Percentiles rank a stretch among this genome's conserved stretches.
phyloP scores from a whole-genome alignment of 495 filamentous ascomycete species.

The Tuber magnatum region DNA sequence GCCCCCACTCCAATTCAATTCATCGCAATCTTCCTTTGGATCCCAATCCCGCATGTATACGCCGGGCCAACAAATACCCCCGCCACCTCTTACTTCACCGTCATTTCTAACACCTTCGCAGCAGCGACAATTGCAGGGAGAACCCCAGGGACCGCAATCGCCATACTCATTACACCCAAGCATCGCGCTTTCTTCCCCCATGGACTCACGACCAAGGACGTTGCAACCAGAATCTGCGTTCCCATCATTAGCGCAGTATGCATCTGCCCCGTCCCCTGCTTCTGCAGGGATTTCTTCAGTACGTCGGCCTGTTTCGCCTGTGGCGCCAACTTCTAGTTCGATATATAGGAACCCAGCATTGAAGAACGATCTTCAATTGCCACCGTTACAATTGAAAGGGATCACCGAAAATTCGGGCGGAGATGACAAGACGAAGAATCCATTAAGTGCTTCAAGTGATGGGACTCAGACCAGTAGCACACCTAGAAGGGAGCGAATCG shows the following conservation, averaged over 20 bases:
- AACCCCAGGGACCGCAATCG: constrained; percentile 35
- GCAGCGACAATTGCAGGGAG: constrained; percentile 36
- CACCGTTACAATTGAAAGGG: constrained; percentile 33
- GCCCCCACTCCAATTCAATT: constrained; percentile 38
- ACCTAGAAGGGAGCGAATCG: constrained; percentile 39
- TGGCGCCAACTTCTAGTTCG: constrained; percentile 8
- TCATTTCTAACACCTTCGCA: constrained; percentile 34
- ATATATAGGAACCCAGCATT: constrained; percentile 23
- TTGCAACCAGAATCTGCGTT: constrained; percentile 37
- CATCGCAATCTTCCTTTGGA: constrained; percentile 20
- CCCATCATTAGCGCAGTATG: constrained; percentile 38
- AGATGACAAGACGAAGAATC: constrained; percentile 17
- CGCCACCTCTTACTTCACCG: constrained; percentile 30
- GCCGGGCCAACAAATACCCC: constrained; percentile 21
- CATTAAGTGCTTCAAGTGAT: constrained; percentile 18
- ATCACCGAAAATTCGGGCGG: constrained; percentile 12
- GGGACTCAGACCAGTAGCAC: constrained; percentile 24
- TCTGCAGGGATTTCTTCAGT: constrained; percentile 29
- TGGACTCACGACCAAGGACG: constrained; percentile 39
- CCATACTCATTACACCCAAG: constrained; percentile 37
- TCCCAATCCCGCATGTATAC: constrained; percentile 29
- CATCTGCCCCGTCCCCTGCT: constrained; percentile 27
- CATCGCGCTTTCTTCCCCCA: constrained; percentile 28
- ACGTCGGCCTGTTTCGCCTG: constrained; percentile 31
- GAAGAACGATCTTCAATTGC: constrained; percentile 35